Base-by-base conservation (phyloP, 202 grass and related monocot genomes). In the Schoenoplectus tabernaemontani region DNA sequence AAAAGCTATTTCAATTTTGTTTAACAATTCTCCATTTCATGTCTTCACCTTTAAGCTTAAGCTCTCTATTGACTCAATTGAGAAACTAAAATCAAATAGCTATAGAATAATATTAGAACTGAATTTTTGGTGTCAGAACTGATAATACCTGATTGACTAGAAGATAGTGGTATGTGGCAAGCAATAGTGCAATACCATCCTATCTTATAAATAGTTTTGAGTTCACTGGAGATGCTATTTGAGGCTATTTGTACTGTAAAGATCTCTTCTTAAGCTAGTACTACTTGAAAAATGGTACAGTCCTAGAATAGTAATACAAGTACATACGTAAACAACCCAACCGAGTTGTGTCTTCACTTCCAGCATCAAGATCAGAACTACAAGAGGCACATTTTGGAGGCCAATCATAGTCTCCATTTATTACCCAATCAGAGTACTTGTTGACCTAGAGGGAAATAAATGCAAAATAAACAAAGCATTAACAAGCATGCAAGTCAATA, bases 391-490 rank as follows among this genome's bases (percentile, higher is more conserved):
- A 98, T 17, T 85, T 91, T 81, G 91, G 95, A 60, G 95, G 95
- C 95, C 95, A 98, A 17, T 98, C 88, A 64, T 95, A 98, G 46
- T 98, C 96, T 71, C 91, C 83, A 87, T 98, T 93, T 60, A 98
- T 90, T 76, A 98, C 96, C 96, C 96, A 98, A 83, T 98, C 91
- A 82, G 96, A 89, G 83, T 98, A 98, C 58, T 98, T 92, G 87
- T 92, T 98, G 30, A 98, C 96, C 96, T 98, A 83, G 62, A 88
- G 20, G 84, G 82, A 61, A 69, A 73, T 7, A 61, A 81, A 37
- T 46, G 33, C 7, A 47, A 57, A 51, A 60, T 39, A 78, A 64
- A 63, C 7, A 16, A 34, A 19, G 15, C 47, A 75, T 51, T 73
- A 73, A 72, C 63, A 23, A 12, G 16, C 9, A 43, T 23, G 36